These are phyloP conservation scores for Solanum chiquidenum DNA, from an alignment of 257 asterid genomes.

Conservation along the genomic window DNA sequence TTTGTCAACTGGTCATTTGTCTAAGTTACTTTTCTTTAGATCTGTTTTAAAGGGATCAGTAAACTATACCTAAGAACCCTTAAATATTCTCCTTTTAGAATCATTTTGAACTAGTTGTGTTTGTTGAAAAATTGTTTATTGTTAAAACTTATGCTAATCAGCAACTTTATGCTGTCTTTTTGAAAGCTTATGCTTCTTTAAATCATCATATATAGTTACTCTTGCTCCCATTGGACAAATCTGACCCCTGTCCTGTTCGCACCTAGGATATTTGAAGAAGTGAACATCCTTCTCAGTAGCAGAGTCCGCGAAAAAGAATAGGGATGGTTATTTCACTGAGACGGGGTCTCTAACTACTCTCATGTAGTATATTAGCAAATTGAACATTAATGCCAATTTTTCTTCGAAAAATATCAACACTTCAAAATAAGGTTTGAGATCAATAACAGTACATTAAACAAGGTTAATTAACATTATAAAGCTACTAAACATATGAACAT, in stretches of 20 bases:
- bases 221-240: not conserved
- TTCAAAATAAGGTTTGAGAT: no score
- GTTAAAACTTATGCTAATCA: not conserved
- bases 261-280: not conserved
- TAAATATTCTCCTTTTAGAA: not conserved
- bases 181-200: not conserved
- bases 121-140: not conserved
- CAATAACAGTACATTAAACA: no score
- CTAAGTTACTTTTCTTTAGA: conserved; percentile 3
- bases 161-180: not conserved
- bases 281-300: not conserved
- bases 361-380: no score
- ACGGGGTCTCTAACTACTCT: no score
- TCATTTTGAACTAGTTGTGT: not conserved
- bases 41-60: not conserved
- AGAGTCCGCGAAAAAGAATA: not conserved
- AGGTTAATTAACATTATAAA: not conserved
- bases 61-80: not conserved
- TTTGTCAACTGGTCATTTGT: conserved; percentile 87
- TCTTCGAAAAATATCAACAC: no score
- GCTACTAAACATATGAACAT: not conserved
- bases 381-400: no score
- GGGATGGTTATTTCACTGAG: no score
- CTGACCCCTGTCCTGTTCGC: not conserved
- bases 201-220: not conserved